These are phyloP conservation scores for Suhomyces bolitotheri DNA, from an alignment of 1,139 yeast species.

Conservation along the genomic window DNA sequence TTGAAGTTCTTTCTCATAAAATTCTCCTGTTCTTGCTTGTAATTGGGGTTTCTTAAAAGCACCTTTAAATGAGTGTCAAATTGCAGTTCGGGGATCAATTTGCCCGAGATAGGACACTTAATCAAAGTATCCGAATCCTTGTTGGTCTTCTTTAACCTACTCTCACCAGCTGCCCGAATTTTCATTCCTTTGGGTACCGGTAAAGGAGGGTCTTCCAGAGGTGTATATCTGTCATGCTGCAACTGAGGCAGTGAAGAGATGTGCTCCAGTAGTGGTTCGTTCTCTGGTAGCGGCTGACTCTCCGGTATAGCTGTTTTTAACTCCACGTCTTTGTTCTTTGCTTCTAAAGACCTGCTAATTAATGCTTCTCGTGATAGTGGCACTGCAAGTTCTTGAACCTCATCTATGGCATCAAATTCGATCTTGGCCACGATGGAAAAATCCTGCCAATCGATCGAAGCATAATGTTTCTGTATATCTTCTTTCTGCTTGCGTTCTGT, in stretches of 20 bases:
- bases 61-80: conserved; percentile 74
- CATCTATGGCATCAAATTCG: conserved; percentile 66
- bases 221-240: not conserved
- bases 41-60: conserved; percentile 76
- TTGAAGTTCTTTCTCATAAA: conserved; percentile 63
- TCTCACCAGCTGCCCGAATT: conserved; percentile 67
- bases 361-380: conserved; percentile 65
- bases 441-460: conserved; percentile 87
- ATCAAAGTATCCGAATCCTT: conserved; percentile 37
- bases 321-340: conserved; percentile 27
- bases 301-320: conserved; percentile 8
- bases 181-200: conserved; percentile 57
- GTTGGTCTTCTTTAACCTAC: conserved; percentile 45
- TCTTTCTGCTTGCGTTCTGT: conserved; percentile 35
- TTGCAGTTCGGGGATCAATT: conserved; percentile 65
- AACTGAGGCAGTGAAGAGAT: no score
- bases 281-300: not conserved
- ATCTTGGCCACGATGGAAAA: conserved; percentile 71
- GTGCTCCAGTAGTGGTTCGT: not conserved
- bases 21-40: conserved; percentile 66
- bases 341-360: conserved; percentile 59
- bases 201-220: not conserved
- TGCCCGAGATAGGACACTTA: conserved; percentile 73
- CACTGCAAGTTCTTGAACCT: conserved; percentile 56
- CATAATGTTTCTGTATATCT: conserved; percentile 52